Percentiles rank a stretch among this genome's conserved stretches.
Conservation (phyloP, 176 grass and related monocot genomes). For the Musa troglodytarum region DNA sequence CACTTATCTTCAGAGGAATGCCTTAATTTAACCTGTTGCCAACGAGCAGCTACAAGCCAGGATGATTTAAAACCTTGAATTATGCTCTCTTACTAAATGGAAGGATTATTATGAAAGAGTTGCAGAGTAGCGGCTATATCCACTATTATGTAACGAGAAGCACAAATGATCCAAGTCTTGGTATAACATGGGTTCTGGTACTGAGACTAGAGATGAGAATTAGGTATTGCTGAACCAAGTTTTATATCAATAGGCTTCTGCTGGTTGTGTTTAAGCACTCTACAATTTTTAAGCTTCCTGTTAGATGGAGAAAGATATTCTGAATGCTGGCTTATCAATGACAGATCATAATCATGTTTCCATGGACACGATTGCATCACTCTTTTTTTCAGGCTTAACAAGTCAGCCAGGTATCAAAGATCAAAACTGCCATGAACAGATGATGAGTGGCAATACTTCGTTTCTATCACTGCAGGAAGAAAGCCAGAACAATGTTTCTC, state of each 20-base stretch:
- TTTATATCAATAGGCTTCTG: no score
- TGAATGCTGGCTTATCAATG: not conserved
- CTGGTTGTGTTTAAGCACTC: no score
- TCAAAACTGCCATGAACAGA: not conserved
- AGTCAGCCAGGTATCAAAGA: not conserved
- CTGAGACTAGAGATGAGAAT: no score
- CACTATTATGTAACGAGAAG: no score
- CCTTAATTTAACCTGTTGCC: not conserved
- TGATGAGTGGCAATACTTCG: not conserved
- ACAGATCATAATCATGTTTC: not conserved
- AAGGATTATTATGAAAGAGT: no score
- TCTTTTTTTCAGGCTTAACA: not conserved
- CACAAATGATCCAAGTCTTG: no score
- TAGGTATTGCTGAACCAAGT: no score
- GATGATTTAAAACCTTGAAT: not conserved
- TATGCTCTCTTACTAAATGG: not conserved
- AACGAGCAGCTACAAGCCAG: not conserved
- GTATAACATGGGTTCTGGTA: no score
- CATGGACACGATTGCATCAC: not conserved
- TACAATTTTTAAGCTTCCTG: not conserved
- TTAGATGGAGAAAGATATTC: not conserved
- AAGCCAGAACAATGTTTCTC: not conserved
- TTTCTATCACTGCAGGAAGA: not conserved
- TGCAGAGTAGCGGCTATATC: no score
- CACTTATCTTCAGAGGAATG: not conserved